Conservation (phyloP, 2,329 filamentous ascomycete genomes). For the Talaromyces rugulosus region DNA sequence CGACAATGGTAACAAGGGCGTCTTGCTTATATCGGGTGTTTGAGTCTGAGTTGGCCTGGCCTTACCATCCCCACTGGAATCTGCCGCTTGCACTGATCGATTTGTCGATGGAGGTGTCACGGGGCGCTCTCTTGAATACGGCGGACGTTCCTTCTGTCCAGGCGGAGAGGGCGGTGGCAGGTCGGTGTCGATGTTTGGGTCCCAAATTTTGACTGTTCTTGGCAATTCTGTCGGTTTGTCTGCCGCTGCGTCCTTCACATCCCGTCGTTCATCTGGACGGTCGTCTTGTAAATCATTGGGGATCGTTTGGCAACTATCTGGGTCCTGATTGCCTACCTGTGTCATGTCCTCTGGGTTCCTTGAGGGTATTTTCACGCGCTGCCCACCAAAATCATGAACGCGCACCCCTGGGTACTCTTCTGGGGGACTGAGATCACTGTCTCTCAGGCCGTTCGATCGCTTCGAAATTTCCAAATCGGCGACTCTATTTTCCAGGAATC, state of each 20-base stretch:
- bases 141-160: not conserved
- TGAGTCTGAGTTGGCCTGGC: not conserved
- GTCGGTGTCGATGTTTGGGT: not conserved
- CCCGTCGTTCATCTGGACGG: conserved; percentile 19
- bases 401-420: conserved; percentile 24
- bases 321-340: conserved; percentile 7
- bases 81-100: not conserved
- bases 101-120: not conserved
- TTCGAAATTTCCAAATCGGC: conserved; percentile 25
- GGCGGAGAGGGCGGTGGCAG: not conserved
- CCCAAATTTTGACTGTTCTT: not conserved
- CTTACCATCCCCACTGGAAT: not conserved
- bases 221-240: not conserved
- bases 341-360: conserved; percentile 1
- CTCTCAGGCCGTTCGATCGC: conserved; percentile 17
- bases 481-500: conserved; percentile 30
- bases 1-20: not conserved
- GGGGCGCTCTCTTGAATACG: not conserved
- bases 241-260: conserved; percentile 7
- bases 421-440: conserved; percentile 22
- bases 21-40: not conserved
- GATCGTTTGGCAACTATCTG: not conserved
- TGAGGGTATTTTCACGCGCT: not conserved
- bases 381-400: conserved; percentile 9
- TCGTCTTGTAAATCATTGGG: conserved; percentile 2